phyloP scores from a whole-genome alignment of 1,284 basidiomycete species.

The Apiotrichum veenhuisii region DNA sequence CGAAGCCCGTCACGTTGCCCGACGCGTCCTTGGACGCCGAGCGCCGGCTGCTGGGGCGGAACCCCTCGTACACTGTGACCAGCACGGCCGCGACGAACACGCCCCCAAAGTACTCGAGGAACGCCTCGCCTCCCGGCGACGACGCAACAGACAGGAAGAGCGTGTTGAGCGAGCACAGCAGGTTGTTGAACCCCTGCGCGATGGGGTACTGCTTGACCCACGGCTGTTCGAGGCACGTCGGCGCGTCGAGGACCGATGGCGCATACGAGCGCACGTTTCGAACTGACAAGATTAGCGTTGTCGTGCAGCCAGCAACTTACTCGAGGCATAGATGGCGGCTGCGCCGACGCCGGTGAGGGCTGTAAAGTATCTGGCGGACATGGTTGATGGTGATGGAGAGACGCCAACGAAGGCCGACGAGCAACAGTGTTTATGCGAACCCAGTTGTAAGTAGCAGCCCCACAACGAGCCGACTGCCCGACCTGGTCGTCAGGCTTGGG shows the following conservation, averaged over 20 bases:
- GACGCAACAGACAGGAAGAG: not conserved
- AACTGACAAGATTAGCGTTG: not conserved
- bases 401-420: not conserved
- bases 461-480: not conserved
- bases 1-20: slow-evolving; percentile 13
- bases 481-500: too few relatives aligned
- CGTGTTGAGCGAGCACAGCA: slow-evolving; percentile 16
- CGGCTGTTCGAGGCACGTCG: slow-evolving; percentile 14
- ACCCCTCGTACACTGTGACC: slow-evolving; percentile 14
- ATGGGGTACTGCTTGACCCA: slow-evolving; percentile 1
- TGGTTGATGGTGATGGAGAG: too few relatives aligned
- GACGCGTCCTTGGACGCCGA: slow-evolving; percentile 2
- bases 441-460: too few relatives aligned
- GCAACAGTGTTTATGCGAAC: not conserved
- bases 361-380: too few relatives aligned
- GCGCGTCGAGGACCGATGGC: not conserved
- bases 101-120: slow-evolving; percentile 7
- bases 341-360: not conserved
- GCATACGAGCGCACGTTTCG: not conserved
- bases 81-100: slow-evolving; percentile 7
- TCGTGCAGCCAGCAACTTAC: too few relatives aligned
- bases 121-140: not conserved
- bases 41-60: slow-evolving; percentile 14
- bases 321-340: not conserved
- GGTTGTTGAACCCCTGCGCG: not conserved